A percentile compares a stretch with the other conserved stretches of the same genome.
These are phyloP conservation scores for Gyromitra esculenta DNA, from an alignment of 2,329 filamentous ascomycete genomes.

Conservation along the genomic window DNA sequence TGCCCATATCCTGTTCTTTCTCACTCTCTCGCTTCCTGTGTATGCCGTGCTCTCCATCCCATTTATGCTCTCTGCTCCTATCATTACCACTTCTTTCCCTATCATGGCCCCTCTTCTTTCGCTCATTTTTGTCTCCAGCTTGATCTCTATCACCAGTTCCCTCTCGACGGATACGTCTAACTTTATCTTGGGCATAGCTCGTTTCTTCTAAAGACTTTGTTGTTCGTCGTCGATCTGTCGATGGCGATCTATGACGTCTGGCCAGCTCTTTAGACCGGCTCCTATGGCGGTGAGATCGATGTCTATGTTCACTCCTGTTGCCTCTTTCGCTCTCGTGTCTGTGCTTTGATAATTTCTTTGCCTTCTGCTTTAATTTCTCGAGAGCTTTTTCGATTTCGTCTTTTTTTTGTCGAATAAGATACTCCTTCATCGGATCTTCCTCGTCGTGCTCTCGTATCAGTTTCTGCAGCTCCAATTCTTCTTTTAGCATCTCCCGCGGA, in stretches of 20 bases:
- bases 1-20: slow-evolving; percentile 53
- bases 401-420: slow-evolving; percentile 88
- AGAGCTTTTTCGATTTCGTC: slow-evolving; percentile 80
- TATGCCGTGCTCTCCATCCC: slow-evolving; percentile 53
- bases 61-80: slow-evolving; percentile 55
- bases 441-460: slow-evolving; percentile 86
- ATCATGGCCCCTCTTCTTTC: slow-evolving; percentile 11
- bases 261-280: slow-evolving; percentile 58
- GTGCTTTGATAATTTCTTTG: slow-evolving; percentile 59
- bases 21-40: slow-evolving; percentile 54
- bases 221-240: slow-evolving; percentile 55
- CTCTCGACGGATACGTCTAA: background rate
- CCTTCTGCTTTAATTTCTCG: slow-evolving; percentile 64
- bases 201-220: slow-evolving; percentile 56
- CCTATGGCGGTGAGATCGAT: slow-evolving; percentile 62
- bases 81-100: background rate
- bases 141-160: slow-evolving; percentile 21
- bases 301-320: slow-evolving; percentile 56
- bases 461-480: slow-evolving; percentile 80
- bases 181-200: slow-evolving; percentile 57
- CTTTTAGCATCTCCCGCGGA: slow-evolving; percentile 68
- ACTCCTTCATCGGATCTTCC: slow-evolving; percentile 97
- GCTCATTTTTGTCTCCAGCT: slow-evolving; percentile 7
- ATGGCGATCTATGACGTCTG: slow-evolving; percentile 42
- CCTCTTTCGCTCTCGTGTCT: slow-evolving; percentile 58